A percentile compares a stretch with the other conserved stretches of the same genome.
Evolutionary conservation across 2,329 filamentous ascomycete genomes (phyloP).

Genomic region (Hirsutella thompsonii): DNA sequence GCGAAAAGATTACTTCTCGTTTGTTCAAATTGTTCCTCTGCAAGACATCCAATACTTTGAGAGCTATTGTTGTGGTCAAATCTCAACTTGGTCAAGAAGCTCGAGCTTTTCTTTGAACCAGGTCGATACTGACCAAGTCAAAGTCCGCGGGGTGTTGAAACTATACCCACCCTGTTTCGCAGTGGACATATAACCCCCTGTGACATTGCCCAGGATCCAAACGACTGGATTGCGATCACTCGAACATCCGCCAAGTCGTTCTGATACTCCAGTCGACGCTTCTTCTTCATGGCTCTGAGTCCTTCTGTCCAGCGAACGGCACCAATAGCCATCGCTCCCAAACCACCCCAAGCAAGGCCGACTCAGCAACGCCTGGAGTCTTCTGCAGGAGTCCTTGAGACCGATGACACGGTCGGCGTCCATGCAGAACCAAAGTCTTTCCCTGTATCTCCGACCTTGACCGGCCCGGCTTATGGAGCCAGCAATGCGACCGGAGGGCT

Average conservation of each 20-base stretch:
- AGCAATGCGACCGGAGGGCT: slow-evolving; percentile 59
- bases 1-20: too few species aligned
- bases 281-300: slow-evolving; percentile 32
- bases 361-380: slow-evolving; percentile 32
- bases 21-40: too few species aligned
- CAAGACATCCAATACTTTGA: too few species aligned
- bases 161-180: too few species aligned
- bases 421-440: slow-evolving; percentile 35
- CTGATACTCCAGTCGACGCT: background rate
- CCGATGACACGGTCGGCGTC: slow-evolving; percentile 36
- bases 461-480: slow-evolving; percentile 63
- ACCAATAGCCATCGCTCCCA: slow-evolving; percentile 53
- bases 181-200: background rate
- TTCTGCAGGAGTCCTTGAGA: slow-evolving; percentile 29
- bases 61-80: too few species aligned
- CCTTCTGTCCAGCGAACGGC: slow-evolving; percentile 45
- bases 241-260: too few species aligned
- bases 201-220: too few species aligned
- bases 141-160: too few species aligned
- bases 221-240: too few species aligned
- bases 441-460: slow-evolving; percentile 30
- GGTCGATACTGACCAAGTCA: too few species aligned
- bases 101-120: too few species aligned
- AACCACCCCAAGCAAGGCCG: slow-evolving; percentile 32
- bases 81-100: too few species aligned